Evolutionary conservation across 768 basidiomycete species (phyloP), one percentile per base, ranked within the genome.

Genomic region (Mycena latifolia): DNA sequence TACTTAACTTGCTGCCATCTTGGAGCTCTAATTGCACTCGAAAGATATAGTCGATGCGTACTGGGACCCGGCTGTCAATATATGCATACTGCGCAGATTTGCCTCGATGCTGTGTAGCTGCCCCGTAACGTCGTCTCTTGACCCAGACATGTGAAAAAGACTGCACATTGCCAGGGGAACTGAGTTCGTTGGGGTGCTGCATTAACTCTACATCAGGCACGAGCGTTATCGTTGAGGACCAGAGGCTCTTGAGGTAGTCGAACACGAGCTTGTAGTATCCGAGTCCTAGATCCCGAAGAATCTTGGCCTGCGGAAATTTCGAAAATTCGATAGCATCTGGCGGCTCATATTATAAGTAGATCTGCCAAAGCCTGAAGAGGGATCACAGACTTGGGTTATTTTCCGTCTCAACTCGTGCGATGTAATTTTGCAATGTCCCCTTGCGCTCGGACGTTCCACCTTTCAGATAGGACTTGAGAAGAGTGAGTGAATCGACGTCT

Each of bases 371-470:
- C n/a, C 9, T 28, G 14, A 48, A 24, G n/a, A 33, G 7, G 31
- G 12, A 33, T 6, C 12, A 27, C 24, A 3, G 12, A 25, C 47
- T 12, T 5, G 47, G 25, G 8, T 48, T 48, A 2, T 3, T 27
- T 14, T 48, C 47, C 8, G 35, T 50, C 11, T 46, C 48, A 3
- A 67, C 48, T 15, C 46, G 11, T 3, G 65, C 59, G 17, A 70
- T 55, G 46, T 63, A 69, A 31, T 70, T 56, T 33, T 66, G 57
- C 20, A 72, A 54, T 1, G 71, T 67, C 8, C 71, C 71, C 29
- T 60, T 25, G 12, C 57, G 63, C 20, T 71, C 67, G 5, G 57
- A 62, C 6, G 61, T 63, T 2, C 58, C 63, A 12, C 71, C 69
- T 18, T 67, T 59, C 17, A 64, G 25, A 24, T 70, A 43, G 2